Base-by-base conservation (phyloP, 805 yeast genomes). In the Barnettozyma pratensis region DNA sequence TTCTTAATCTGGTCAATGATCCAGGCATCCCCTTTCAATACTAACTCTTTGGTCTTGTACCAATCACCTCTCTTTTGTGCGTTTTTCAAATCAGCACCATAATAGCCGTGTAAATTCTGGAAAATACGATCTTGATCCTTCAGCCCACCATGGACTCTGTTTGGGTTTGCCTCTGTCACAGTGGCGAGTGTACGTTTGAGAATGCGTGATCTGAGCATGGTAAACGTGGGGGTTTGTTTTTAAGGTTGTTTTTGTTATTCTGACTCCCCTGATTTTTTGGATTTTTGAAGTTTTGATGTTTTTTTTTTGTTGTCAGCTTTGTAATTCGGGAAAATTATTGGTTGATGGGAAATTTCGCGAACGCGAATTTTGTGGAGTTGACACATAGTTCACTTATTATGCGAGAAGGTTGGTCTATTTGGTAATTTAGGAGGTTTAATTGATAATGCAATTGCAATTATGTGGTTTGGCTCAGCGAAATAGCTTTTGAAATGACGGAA, bases 1-100 rank as follows among this genome's bases (percentile, higher is more conserved):
- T 80, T 77, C 66, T 87, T 87, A 74, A 85, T 82, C 71, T 87
- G 92, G 63, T 85, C 89, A 61, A 88, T 87, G 68, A 87, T 87
- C 96, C 96, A 87, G 52, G 80, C 78, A 67, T 88, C 92, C 41
- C 96, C 96, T 67, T 87, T 87, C 52, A 81, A 69, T 37, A 87
- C 66, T 58, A 87, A 81, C 69, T 87, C 96, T 69, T 87, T 88
- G 56, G 96, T 88, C 72, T 87, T 88, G 72, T 87, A 73, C 96
- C 96, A 87, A 68, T 88, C 96, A 45, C 96, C 96, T 81, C 85
- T 84, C 60, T 77, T 78, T 75, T 75, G 74, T 39, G 94, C 85
- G 12, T 83, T 72, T 67, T 84, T 83, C 58, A 88, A 71, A 65
- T 87, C 92, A 54, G 75, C 77, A 44, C 94, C 94, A 65, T 84